These are phyloP conservation scores for Talaromyces sp. DNA, from an alignment of 2,329 filamentous ascomycete species.

Conservation along the genomic window DNA sequence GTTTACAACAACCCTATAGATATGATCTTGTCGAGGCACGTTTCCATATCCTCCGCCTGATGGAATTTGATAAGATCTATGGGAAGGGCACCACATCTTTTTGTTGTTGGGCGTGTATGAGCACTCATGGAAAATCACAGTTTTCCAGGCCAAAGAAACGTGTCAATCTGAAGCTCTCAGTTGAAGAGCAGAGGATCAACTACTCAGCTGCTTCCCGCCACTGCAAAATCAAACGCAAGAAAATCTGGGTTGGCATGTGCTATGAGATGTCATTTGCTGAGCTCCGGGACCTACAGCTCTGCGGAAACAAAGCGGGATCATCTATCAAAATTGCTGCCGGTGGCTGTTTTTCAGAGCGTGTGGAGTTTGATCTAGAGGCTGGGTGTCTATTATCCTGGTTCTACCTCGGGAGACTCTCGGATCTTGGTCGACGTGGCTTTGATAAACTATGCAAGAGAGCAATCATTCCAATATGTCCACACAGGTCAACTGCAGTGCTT, in stretches of 20 bases:
- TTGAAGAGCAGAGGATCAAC: conserved; percentile 6
- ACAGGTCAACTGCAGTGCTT: not conserved
- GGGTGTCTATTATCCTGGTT: not conserved
- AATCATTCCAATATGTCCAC: conserved; percentile 1
- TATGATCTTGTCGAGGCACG: conserved; percentile 4
- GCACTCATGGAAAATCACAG: not conserved
- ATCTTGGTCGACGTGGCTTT: not conserved
- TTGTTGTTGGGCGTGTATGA: conserved; percentile 9
- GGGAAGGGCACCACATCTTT: not conserved
- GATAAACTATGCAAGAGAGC: not conserved
- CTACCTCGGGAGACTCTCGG: conserved; percentile 6
- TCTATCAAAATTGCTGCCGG: conserved; percentile 10
- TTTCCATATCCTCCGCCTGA: conserved; percentile 6
- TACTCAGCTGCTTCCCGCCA: not conserved
- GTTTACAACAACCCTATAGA: not conserved
- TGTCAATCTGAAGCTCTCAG: conserved; percentile 7
- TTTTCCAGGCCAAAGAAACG: not conserved
- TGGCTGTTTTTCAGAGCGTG: conserved; percentile 16
- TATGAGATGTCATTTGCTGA: conserved; percentile 7
- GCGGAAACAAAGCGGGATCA: not conserved
- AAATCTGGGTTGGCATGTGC: not conserved
- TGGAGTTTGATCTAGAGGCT: not conserved
- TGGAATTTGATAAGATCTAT: conserved; percentile 3
- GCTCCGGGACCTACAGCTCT: not conserved
- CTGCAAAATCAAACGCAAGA: conserved; percentile 1